phyloP scores from a whole-genome alignment of 2,329 filamentous ascomycete species.

The Hortaea sp. region DNA sequence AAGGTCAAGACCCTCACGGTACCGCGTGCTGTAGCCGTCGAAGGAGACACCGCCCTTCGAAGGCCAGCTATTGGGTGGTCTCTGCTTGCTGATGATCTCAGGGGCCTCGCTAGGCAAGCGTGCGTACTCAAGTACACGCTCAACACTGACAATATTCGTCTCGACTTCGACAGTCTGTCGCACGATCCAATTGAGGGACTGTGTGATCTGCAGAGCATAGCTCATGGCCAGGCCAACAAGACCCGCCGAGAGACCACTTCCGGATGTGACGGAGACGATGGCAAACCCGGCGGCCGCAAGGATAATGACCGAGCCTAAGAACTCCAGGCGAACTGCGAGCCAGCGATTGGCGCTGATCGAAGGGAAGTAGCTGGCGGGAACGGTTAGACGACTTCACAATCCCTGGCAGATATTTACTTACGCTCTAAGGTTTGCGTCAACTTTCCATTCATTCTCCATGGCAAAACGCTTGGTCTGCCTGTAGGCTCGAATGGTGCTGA shows the following conservation, averaged over 20 bases:
- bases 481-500: conserved; percentile 92
- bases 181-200: conserved; percentile 97
- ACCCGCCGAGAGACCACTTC: conserved; percentile 56
- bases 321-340: conserved; percentile 89
- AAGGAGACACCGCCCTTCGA: conserved; percentile 80
- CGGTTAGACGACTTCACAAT: background rate
- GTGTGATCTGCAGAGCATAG: conserved; percentile 92
- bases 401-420: background rate
- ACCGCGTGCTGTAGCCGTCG: conserved; percentile 87
- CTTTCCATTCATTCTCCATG: conserved; percentile 91
- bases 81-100: conserved; percentile 79
- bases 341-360: conserved; percentile 85
- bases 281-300: conserved; percentile 73
- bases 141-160: conserved; percentile 98
- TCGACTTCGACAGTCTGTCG: conserved; percentile 98
- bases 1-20: conserved; percentile 78
- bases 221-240: conserved; percentile 91
- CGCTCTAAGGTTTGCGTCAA: conserved; percentile 86
- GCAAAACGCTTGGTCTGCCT: conserved; percentile 79
- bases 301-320: conserved; percentile 91
- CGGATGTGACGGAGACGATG: conserved; percentile 65
- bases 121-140: conserved; percentile 94
- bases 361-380: conserved; percentile 62
- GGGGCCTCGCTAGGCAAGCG: conserved; percentile 84
- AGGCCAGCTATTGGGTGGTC: conserved; percentile 86